Conservation (phyloP, 352 stramenopile species). For the Pythium diclinum region DNA sequence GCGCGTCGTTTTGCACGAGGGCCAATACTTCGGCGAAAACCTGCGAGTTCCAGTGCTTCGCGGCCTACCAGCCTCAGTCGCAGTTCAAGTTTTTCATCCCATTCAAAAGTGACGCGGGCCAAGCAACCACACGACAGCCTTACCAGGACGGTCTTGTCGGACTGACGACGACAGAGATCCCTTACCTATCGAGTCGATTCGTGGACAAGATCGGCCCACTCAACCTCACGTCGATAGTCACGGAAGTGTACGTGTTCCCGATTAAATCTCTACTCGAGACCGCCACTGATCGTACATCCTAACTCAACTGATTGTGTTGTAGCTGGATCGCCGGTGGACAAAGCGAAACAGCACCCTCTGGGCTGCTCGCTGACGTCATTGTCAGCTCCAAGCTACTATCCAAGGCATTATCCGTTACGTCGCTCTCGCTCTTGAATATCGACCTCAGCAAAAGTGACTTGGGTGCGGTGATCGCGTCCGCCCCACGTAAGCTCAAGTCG, state of each 20-base stretch:
- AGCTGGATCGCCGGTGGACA: not conserved
- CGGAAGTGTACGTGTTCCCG: not conserved
- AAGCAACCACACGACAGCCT: too few species aligned
- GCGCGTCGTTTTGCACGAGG: not conserved
- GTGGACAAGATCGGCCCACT: not conserved
- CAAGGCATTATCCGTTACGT: not conserved
- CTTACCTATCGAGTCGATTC: not conserved
- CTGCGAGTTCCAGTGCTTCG: not conserved
- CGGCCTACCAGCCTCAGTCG: not conserved
- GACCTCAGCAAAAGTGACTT: not conserved
- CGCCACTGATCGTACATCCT: too few species aligned
- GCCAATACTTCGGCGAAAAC: not conserved
- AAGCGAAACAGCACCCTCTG: not conserved
- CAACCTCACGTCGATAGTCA: not conserved
- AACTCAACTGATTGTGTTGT: not conserved
- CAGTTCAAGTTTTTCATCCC: not conserved
- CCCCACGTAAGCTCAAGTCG: not conserved
- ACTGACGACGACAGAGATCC: not conserved
- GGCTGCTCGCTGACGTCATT: not conserved
- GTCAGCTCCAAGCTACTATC: not conserved
- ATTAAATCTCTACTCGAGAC: too few species aligned
- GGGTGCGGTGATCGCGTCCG: not conserved
- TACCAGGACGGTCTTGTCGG: too few species aligned
- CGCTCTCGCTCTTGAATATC: not conserved
- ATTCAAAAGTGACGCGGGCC: not conserved